Base-by-base conservation (phyloP, 139 green algal genomes). In the Chlamydomonas asymmetrica region DNA sequence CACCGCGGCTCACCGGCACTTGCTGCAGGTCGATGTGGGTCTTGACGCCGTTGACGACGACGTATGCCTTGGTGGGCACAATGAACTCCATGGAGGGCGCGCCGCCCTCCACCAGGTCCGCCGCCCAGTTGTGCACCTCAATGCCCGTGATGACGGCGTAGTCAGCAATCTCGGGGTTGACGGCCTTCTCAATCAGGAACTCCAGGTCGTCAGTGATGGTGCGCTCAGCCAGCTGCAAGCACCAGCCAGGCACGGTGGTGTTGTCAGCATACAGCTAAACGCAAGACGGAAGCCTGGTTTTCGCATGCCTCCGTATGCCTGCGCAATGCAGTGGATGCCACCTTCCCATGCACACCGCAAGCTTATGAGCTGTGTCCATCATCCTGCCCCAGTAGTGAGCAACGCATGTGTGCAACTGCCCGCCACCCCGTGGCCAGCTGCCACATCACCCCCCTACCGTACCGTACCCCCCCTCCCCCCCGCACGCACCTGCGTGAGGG, bases 161-260 rank as follows among this genome's bases (percentile, higher is more conserved):
- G 85, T 97, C 92, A 27, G 90, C 88, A 45, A 85, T 91, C 35
- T 63, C 66, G 32, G 87, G 74, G 84, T 96, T 86, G 20, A 97
- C 91, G 13, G 90, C 87, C 75, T 93, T 80, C 38, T 72, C 74
- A 69, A 97, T 94, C 64, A 97, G 86, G 81, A 79, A 88, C 87
- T 96, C 90, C 61, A 97, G 79, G 82, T 97, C 92, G 73, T 91
- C 83, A 22, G 78, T 83, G 81, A 96, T 97, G 70, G 89, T 90
- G 74, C 89, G 82, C 80, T 93, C 89, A 39, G 90, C 87, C 54
- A 78, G 20, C 76, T 77, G 70, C 6, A n/a, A n/a, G n/a, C n/a
- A n/a, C n/a, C n/a, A n/a, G n/a, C n/a, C n/a, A n/a, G n/a, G n/a
- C n/a, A n/a, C n/a, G n/a, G n/a, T n/a, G n/a, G n/a, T n/a, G n/a